Conservation (phyloP, 352 stramenopile species). For the Globisporangium sylvaticum region DNA sequence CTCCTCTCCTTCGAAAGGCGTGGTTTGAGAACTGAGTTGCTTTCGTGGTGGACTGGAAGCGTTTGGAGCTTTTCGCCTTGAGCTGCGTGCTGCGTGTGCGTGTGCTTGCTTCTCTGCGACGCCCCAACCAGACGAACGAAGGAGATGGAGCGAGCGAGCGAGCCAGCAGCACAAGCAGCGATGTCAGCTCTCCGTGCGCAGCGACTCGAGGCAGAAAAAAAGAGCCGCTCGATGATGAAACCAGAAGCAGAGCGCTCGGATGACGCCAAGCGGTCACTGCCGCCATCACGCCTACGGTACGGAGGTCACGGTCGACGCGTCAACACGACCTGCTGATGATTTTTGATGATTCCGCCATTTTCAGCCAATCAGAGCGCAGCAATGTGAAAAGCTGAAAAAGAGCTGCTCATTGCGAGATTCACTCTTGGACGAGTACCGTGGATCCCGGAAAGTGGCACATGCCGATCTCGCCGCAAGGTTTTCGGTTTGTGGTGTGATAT, state of each 20-base stretch:
- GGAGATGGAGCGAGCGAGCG: not conserved
- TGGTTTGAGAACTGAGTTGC: not conserved
- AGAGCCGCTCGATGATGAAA: not conserved
- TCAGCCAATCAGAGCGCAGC: not conserved
- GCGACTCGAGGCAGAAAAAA: constrained; percentile 2
- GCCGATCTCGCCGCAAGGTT: not conserved
- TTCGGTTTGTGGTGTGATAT: not conserved
- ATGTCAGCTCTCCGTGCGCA: not conserved
- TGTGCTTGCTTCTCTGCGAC: not conserved
- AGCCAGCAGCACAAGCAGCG: too few species aligned
- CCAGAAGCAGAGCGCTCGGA: not conserved
- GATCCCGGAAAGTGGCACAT: not conserved
- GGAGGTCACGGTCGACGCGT: not conserved
- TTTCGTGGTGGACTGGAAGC: not conserved
- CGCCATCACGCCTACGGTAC: not conserved
- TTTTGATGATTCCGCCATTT: not conserved
- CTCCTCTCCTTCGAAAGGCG: not conserved
- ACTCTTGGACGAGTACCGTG: not conserved
- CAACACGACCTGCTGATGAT: not conserved
- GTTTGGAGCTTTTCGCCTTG: not conserved
- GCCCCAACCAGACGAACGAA: not conserved
- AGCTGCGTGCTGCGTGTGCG: not conserved
- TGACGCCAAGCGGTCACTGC: not conserved
- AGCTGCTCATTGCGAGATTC: not conserved
- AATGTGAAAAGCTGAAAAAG: not conserved